A percentile compares a stretch with the other conserved stretches of the same genome.
Conservation (phyloP, 352 stramenopile genomes). For the Globisporangium yorkense region DNA sequence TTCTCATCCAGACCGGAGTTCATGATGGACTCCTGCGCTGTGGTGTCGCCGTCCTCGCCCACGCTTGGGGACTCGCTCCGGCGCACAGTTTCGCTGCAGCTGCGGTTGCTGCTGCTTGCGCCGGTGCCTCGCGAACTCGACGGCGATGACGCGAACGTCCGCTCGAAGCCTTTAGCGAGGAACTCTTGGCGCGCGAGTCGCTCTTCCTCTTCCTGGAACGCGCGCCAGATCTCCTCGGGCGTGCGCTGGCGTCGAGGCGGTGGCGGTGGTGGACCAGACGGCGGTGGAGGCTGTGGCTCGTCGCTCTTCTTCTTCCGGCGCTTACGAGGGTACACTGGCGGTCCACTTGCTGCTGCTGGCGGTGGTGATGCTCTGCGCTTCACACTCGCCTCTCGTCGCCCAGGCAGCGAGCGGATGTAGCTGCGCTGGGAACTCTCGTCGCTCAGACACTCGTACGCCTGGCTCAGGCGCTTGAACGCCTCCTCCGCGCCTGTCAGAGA, state of each 20-base stretch:
- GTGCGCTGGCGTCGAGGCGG: constrained; percentile 27
- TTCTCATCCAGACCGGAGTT: constrained; percentile 30
- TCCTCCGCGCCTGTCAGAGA: constrained; percentile 49
- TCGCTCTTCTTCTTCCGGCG: constrained; percentile 12
- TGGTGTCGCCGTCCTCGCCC: background rate
- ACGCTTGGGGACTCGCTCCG: background rate
- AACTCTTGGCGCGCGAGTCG: constrained; percentile 54
- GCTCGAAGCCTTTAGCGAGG: constrained; percentile 51
- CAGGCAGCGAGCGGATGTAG: constrained; percentile 36
- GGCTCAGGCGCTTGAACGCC: constrained; percentile 73
- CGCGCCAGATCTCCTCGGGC: constrained; percentile 60
- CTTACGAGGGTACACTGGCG: constrained; percentile 17
- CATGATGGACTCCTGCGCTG: constrained; percentile 29
- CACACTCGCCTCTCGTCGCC: background rate
- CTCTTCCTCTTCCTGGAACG: constrained; percentile 73
- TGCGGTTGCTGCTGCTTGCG: background rate
- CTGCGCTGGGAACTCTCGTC: constrained; percentile 37
- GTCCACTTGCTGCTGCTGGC: background rate
- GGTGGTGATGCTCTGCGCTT: constrained; percentile 4
- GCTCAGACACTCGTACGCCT: constrained; percentile 70
- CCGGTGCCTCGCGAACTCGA: background rate
- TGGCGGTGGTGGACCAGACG: background rate
- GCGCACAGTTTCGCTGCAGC: background rate
- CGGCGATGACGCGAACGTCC: constrained; percentile 27
- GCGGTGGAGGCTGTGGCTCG: background rate